Evolutionary conservation across 202 grass and related monocot genomes (phyloP), one percentile per base, ranked within the genome.

Genomic region (Panicum hallii): DNA sequence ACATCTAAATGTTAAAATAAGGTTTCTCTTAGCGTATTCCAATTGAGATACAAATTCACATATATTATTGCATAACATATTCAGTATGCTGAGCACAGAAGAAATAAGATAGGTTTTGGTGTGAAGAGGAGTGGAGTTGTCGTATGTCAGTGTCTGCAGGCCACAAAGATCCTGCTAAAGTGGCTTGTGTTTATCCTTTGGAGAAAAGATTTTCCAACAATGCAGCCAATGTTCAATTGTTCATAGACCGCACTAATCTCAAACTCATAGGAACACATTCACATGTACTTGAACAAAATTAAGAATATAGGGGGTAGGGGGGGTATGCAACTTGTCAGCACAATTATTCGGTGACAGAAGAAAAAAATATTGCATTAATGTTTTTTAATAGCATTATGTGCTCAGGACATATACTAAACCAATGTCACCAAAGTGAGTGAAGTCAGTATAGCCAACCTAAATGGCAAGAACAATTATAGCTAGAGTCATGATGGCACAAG

Each of bases 381-480:
- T 45, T 28, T 42, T 42, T 28, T 52, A 53, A 26, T 5, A 12
- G 41, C 32, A 20, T n/a, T 72, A 26, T 57, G 46, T 58, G 43
- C 36, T 16, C 0, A 66, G 22, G 6, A 17, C 9, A 4, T 38
- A 38, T 3, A 2, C 10, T 43, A 61, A 44, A 22, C 6, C 32
- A 36, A 85, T 70, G 6, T 15, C 26, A 26, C 65, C 5, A 77
- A 67, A 76, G 66, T 73, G 44, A 86, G 16, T 52, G 38, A 15
- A 34, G 7, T 56, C 28, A 43, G 9, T 4, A 53, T 20, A 42
- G 11, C 2, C 6, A 23, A 3, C 2, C 6, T 43, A 79, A 63
- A 15, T 50, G 44, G 46, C 6, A 62, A 32, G 9, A 71, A 72
- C 79, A 83, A 83, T 49, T 20, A 83, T 44, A 67, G 23, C 23